A percentile compares a stretch with the other conserved stretches of the same genome.
phyloP scores from a whole-genome alignment of 306 rosid species.

The Pueraria montana region DNA sequence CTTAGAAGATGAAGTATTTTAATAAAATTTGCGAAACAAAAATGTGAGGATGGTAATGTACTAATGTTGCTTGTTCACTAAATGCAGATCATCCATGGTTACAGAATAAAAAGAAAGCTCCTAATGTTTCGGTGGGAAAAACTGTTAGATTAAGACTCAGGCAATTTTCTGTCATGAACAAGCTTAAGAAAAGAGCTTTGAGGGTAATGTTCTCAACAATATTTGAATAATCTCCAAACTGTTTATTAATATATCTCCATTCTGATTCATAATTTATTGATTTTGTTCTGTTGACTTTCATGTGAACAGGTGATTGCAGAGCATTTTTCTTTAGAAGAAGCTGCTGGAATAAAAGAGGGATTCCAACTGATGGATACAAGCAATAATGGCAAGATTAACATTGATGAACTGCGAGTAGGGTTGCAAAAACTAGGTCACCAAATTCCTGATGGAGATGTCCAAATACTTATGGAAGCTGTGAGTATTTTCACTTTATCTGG shows the following conservation, averaged over 20 bases:
- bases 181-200: constrained; percentile 94
- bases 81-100: constrained; percentile 95
- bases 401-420: constrained; percentile 82
- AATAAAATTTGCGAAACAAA: neutral
- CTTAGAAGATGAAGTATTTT: neutral
- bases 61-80: constrained; percentile 36
- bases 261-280: neutral
- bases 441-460: constrained; percentile 79
- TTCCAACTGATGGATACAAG: constrained; percentile 77
- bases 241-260: constrained; percentile 10
- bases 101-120: constrained; percentile 89
- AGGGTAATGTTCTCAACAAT: constrained; percentile 68
- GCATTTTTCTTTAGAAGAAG: constrained; percentile 88
- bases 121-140: constrained; percentile 91
- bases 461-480: constrained; percentile 90
- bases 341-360: constrained; percentile 89
- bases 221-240: constrained; percentile 26
- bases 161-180: constrained; percentile 97
- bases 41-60: constrained; percentile 6
- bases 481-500: constrained; percentile 52
- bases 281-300: constrained; percentile 41
- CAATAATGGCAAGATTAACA: constrained; percentile 74
- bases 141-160: constrained; percentile 87
- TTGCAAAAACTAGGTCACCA: constrained; percentile 90
- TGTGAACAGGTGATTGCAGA: constrained; percentile 84